Percentiles rank a stretch among this genome's conserved stretches.
Conservation (phyloP, 495 filamentous ascomycete genomes). For the Neurospora sp. region DNA sequence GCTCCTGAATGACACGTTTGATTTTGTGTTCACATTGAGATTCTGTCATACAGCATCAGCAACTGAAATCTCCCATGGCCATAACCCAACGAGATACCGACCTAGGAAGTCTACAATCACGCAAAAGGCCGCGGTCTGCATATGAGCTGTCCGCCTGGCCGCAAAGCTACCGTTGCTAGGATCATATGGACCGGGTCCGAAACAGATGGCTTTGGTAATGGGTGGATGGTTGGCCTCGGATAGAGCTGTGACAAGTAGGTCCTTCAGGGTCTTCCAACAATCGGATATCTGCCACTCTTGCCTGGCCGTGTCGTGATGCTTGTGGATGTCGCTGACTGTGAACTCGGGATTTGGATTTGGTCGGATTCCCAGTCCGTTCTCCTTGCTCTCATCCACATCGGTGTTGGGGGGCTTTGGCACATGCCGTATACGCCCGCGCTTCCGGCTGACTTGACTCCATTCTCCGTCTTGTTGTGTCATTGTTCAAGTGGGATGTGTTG, state of each 20-base stretch:
- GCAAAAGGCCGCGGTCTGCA: conserved; percentile 54
- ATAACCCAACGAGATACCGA: conserved; percentile 7
- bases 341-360: conserved; percentile 22
- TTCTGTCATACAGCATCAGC: conserved; percentile 10
- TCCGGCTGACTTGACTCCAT: conserved; percentile 23
- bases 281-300: conserved; percentile 9
- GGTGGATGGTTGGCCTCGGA: conserved; percentile 3
- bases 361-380: conserved; percentile 1
- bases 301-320: conserved; percentile 11
- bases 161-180: conserved; percentile 27
- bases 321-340: conserved; percentile 11
- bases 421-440: conserved; percentile 15
- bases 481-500: not conserved
- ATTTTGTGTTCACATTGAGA: conserved; percentile 13
- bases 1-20: conserved; percentile 56
- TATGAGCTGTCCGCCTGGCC: conserved; percentile 25
- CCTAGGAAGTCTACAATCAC: conserved; percentile 37
- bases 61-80: not conserved
- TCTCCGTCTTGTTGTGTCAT: conserved; percentile 9
- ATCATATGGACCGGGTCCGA: conserved; percentile 36
- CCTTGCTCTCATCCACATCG: not conserved
- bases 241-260: conserved; percentile 3
- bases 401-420: not conserved
- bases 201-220: conserved; percentile 31
- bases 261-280: conserved; percentile 13